Evolutionary conservation across 2,329 filamentous ascomycete species (phyloP), one percentile per base, ranked within the genome.

Genomic region (Davidsoniella neocaledoniae): DNA sequence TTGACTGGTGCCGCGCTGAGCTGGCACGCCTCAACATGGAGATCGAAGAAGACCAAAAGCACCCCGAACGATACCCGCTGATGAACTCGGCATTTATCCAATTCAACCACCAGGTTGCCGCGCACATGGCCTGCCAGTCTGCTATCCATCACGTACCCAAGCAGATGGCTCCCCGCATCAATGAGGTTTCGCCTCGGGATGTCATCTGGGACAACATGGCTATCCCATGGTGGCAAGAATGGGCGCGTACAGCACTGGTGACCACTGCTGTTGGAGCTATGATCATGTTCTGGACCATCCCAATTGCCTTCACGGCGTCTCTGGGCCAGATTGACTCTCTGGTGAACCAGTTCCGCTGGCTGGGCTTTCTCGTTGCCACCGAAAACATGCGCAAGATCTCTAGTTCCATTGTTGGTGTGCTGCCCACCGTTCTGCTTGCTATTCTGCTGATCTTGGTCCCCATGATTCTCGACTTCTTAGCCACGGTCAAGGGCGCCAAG

Each of bases 1-100:
- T 98, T 56, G 87, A 93, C 60, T 83, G 88, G 69, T 93, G 86
- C 57, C 83, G 91, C 2, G 77, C 80, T 55, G 83, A 96, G 62
- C 65, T 98, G 25, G 88, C 91, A 16, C 77, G 85, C 12, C 69
- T 96, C 16, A 98, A 96, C 56, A 60, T 88, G 48, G 88, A 96
- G 61, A 95, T 98, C 49, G 88, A 95, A 57, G 70, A 81, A 42
- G 91, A 96, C 56, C 91, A 98, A 61, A 74, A 81, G 48, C 73
- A 91, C 45, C 82, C 84, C 0, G 88, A 95, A 56, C 78, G 81
- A 4, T 96, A 86, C 55, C 88, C 90, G 0, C 67, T 88, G 43
- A 93, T 95, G 87, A 94, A 85, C 59, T 94, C 90, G 1, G 91
- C 91, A 0, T 98, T 98, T 58, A 87, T 98, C 54, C 91, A 98